Evolutionary conservation across 2,329 filamentous ascomycete genomes (phyloP).

Genomic region (Colletotrichum theobromicola): DNA sequence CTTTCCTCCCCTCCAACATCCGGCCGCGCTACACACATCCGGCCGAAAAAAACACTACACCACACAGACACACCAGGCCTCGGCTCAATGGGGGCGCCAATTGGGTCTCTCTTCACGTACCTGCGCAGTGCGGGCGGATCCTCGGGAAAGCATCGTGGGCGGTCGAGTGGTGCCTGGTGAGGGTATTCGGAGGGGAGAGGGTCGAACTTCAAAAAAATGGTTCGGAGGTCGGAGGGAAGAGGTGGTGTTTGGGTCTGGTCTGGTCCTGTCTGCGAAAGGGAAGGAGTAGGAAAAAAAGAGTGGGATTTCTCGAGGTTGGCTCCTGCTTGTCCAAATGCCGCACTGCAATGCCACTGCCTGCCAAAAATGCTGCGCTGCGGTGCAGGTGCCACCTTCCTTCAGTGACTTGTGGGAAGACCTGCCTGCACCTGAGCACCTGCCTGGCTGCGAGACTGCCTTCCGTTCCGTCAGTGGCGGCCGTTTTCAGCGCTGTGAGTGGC

Average conservation of each 20-base stretch:
- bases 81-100: constrained; percentile 2
- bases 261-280: background rate
- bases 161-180: constrained; percentile 19
- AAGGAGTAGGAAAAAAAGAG: constrained; percentile 15
- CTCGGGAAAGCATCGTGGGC: constrained; percentile 62
- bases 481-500: background rate
- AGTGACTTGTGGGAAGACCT: background rate
- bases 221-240: background rate
- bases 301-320: constrained; percentile 6
- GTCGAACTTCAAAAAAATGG: background rate
- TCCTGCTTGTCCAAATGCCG: constrained; percentile 17
- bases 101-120: constrained; percentile 43
- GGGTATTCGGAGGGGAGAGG: constrained; percentile 8
- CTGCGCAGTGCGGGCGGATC: constrained; percentile 61
- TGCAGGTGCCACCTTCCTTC: background rate
- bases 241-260: background rate
- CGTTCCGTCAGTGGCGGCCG: constrained; percentile 9
- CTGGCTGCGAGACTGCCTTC: background rate
- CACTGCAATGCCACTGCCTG: background rate
- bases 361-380: background rate
- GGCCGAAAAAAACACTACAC: background rate
- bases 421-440: too few species aligned
- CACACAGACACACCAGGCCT: background rate
- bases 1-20: background rate
- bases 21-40: background rate